A percentile compares a stretch with the other conserved stretches of the same genome.
These are phyloP conservation scores for Microdochium trichocladiopsis DNA, from an alignment of 2,329 filamentous ascomycete species.

Conservation along the genomic window DNA sequence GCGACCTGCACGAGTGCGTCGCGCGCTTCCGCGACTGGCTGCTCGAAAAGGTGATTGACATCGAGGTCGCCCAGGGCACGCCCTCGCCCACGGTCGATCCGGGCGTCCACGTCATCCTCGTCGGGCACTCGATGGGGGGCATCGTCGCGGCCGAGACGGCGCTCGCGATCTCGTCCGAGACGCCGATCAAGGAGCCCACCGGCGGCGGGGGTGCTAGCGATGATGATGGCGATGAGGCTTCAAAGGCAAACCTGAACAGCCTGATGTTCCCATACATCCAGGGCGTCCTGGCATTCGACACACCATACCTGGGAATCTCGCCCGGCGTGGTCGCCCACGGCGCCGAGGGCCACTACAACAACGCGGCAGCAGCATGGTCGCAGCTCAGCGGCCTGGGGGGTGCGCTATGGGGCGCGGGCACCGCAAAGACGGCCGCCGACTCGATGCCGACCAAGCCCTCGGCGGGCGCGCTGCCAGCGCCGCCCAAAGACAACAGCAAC, in stretches of 20 bases:
- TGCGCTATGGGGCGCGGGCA: constrained; percentile 52
- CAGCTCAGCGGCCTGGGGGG: constrained; percentile 60
- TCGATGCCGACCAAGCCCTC: constrained; percentile 27
- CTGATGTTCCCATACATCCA: constrained; percentile 94
- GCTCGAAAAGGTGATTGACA: constrained; percentile 85
- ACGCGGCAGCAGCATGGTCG: constrained; percentile 61
- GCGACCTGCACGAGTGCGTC: constrained; percentile 66
- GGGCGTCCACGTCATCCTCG: constrained; percentile 19
- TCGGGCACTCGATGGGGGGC: constrained; percentile 56
- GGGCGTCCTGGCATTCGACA: constrained; percentile 88
- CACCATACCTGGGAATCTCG: constrained; percentile 78
- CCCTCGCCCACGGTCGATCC: constrained; percentile 22
- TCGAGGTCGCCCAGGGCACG: constrained; percentile 70
- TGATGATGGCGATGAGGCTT: constrained; percentile 23
- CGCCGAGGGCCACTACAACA: constrained; percentile 80
- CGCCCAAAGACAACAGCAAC: constrained; percentile 26
- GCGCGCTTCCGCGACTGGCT: constrained; percentile 75
- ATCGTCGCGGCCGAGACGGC: constrained; percentile 90
- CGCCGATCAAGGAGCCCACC: constrained; percentile 36
- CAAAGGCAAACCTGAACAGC: constrained; percentile 38
- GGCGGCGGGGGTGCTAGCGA: constrained; percentile 25
- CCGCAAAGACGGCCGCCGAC: constrained; percentile 26
- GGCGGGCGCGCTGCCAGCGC: constrained; percentile 32
- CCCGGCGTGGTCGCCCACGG: constrained; percentile 79
- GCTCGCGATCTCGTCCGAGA: constrained; percentile 58